Base-by-base conservation (phyloP, 2,329 filamentous ascomycete genomes). In the Calonectria pseudoturangicola region DNA sequence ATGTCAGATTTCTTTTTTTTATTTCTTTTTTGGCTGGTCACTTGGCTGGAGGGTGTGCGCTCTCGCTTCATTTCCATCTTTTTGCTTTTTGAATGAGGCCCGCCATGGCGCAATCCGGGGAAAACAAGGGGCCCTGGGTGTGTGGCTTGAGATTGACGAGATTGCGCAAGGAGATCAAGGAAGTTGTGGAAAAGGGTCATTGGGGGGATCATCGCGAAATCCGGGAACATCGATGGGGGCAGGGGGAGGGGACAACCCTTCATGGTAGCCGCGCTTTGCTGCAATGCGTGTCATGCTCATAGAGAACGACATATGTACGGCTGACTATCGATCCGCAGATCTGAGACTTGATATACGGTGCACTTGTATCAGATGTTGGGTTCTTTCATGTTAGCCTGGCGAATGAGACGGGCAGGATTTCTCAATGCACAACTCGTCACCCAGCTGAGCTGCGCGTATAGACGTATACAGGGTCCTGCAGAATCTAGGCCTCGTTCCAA, bases 41-140 rank as follows among this genome's bases (percentile, higher is more conserved):
- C 33, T 36, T 36, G 33, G 33, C 33, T 36, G 33, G 33, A 36
- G 10, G 33, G 33, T 12, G 33, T 12, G 33, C 33, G 3, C 10
- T 36, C 33, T 36, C 10, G 33, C 33, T 10, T 36, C 33, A 36
- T 54, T 21, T 66, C 16, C 16, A 30, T 54, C 7, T 21, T 63
- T 54, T 63, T 54, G 56, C 66, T 36, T 64, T 69, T 41, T 63
- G 39, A 63, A 28, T 41, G 21, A 48, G 68, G 63, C 63, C 41
- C 27, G 33, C 63, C 27, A 33, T 66, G 62, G 63, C 43, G 56
- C 27, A 73, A 76, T 75, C 45, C 72, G 36, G 54, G 64, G 73
- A 45, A 67, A 72, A 45, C 64, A 68, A 65, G 58, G 68, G 45
- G 47, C 68, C 65, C 70, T 36, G 13, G 28, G 33, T 15, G 18